These are phyloP conservation scores for Mortierella sp. DNA, from an alignment of 371 early-diverging fungal genomes.

Conservation along the genomic window DNA sequence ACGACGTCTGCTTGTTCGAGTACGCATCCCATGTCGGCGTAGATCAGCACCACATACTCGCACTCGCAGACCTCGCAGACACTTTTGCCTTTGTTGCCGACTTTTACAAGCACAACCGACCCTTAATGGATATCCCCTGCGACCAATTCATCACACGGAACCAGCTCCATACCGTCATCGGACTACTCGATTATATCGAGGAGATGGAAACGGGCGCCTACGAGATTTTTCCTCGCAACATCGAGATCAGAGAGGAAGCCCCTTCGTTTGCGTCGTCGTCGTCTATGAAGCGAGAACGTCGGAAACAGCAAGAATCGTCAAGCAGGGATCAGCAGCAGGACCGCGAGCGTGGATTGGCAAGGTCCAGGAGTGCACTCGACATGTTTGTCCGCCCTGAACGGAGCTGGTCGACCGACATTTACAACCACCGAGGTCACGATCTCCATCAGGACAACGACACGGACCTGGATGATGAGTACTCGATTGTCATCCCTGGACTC, in stretches of 20 bases:
- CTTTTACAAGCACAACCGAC: slow-evolving; percentile 50
- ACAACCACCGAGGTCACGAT: slow-evolving; percentile 16
- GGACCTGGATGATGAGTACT: slow-evolving; percentile 49
- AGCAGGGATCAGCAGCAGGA: background rate
- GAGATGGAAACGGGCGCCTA: slow-evolving; percentile 30
- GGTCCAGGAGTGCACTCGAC: background rate
- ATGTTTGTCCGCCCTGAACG: slow-evolving; percentile 2
- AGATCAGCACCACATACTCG: slow-evolving; percentile 16
- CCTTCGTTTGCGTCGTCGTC: slow-evolving; percentile 42
- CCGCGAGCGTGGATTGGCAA: background rate
- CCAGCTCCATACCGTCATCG: slow-evolving; percentile 46
- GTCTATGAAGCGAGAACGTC: slow-evolving; percentile 21
- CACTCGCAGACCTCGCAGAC: slow-evolving; percentile 47
- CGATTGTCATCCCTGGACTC: slow-evolving; percentile 42
- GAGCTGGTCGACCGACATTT: slow-evolving; percentile 17
- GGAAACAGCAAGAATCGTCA: background rate
- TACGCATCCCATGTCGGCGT: slow-evolving; percentile 30
- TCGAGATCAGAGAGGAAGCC: slow-evolving; percentile 44
- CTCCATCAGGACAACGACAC: slow-evolving; percentile 31
- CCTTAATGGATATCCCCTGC: slow-evolving; percentile 43
- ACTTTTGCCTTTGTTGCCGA: slow-evolving; percentile 46
- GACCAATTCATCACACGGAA: slow-evolving; percentile 53
- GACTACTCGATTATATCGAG: slow-evolving; percentile 49
- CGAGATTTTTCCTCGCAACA: slow-evolving; percentile 36
- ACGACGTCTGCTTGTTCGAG: slow-evolving; percentile 51